A percentile compares a stretch with the other conserved stretches of the same genome.
Evolutionary conservation across 257 asterid genomes (phyloP).

Genomic region (Solanum bulbocastanum): DNA sequence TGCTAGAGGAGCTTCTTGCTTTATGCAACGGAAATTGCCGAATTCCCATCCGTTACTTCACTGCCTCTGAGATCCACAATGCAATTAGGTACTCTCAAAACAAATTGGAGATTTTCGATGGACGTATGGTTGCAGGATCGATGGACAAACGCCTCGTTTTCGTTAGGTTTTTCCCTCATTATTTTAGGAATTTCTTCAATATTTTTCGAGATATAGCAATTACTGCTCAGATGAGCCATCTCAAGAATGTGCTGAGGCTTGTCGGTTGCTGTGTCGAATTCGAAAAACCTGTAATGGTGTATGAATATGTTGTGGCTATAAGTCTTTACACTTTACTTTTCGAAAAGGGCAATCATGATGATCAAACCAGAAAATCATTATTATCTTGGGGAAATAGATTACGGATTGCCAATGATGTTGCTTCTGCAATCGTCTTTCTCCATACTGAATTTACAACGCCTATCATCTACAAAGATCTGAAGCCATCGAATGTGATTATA

Average conservation of each 20-base stretch:
- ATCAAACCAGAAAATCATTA: not conserved
- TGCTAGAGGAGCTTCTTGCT: not conserved
- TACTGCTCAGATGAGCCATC: not conserved
- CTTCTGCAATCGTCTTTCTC: not conserved
- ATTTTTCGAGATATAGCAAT: not conserved
- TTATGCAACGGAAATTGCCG: not conserved
- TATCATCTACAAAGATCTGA: not conserved
- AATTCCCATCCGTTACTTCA: slow-evolving; percentile 1
- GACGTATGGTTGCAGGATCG: not conserved
- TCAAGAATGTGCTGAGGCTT: not conserved
- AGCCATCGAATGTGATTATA: not conserved
- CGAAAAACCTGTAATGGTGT: not conserved
- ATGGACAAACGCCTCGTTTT: not conserved
- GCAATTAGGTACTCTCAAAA: not conserved
- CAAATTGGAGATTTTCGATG: not conserved
- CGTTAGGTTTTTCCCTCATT: not conserved
- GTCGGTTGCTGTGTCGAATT: not conserved
- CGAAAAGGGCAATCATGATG: not conserved
- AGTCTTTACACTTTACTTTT: not conserved
- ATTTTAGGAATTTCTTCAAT: not conserved
- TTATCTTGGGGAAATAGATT: not conserved
- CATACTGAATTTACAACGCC: not conserved
- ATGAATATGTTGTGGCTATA: not conserved
- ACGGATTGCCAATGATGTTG: not conserved
- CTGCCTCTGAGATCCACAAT: not conserved